Conservation (phyloP, 176 grass and related monocot species). For the Saccharum officinarum region DNA sequence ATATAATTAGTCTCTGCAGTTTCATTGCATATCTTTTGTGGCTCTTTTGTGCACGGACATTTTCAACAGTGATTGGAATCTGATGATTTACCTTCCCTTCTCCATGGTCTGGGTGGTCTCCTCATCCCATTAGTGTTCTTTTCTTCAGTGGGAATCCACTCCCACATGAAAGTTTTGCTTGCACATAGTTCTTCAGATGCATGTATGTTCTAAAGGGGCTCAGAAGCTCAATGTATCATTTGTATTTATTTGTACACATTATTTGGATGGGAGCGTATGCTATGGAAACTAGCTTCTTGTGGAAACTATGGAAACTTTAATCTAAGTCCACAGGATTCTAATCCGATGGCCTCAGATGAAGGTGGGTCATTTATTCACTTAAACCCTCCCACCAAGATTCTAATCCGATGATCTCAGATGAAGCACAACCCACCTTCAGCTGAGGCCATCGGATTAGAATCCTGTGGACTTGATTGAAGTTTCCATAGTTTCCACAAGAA, state of each 20-base stretch:
- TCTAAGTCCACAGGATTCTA: too few relatives aligned
- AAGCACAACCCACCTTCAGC: too few relatives aligned
- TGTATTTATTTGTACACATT: neutral
- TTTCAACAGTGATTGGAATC: neutral
- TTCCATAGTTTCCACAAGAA: too few relatives aligned
- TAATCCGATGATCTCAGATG: too few relatives aligned
- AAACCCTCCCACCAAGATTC: too few relatives aligned
- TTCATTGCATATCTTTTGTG: neutral
- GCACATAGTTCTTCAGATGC: neutral
- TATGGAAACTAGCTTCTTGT: too few relatives aligned
- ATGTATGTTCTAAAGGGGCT: slow-evolving; percentile 14
- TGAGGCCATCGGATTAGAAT: too few relatives aligned
- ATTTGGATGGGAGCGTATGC: too few relatives aligned
- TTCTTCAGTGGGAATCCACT: neutral
- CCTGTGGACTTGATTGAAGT: too few relatives aligned
- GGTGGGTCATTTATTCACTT: too few relatives aligned
- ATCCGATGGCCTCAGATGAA: too few relatives aligned
- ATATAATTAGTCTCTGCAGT: neutral
- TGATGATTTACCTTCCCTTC: neutral
- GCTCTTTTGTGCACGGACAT: neutral
- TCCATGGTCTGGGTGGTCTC: neutral
- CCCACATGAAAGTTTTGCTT: neutral
- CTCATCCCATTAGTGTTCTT: neutral
- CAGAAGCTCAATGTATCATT: neutral
- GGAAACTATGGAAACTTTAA: too few relatives aligned